Percentiles rank a stretch among this genome's conserved stretches.
Evolutionary conservation across 2,329 filamentous ascomycete genomes (phyloP).

Genomic region (Gyromitra esculenta): DNA sequence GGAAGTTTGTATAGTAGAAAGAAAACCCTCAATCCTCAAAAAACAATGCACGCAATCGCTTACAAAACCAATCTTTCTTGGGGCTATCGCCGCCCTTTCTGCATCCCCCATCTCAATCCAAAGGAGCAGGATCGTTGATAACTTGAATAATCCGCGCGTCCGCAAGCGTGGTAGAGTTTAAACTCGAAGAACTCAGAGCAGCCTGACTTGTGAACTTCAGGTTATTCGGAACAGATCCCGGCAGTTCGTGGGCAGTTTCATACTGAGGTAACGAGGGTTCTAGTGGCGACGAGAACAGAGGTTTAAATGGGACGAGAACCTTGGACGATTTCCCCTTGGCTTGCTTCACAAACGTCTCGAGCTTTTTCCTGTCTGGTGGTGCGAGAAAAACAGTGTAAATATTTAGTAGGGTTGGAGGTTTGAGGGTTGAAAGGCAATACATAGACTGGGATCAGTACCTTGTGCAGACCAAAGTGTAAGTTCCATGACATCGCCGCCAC

Average conservation of each 20-base stretch:
- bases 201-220: slow-evolving; percentile 6
- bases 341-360: slow-evolving; percentile 27
- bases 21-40: not conserved
- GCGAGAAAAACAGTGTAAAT: too few species aligned
- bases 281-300: not conserved
- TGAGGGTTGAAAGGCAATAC: too few species aligned
- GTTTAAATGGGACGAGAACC: not conserved
- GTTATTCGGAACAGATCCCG: not conserved
- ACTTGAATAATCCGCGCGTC: slow-evolving; percentile 16
- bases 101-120: not conserved
- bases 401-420: too few species aligned
- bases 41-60: not conserved
- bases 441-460: not conserved
- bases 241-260: not conserved
- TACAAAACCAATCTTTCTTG: too few species aligned
- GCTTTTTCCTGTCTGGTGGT: slow-evolving; percentile 4
- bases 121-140: not conserved
- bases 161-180: slow-evolving; percentile 2
- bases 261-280: not conserved
- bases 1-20: not conserved
- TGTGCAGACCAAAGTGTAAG: slow-evolving; percentile 33
- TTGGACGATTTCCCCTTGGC: slow-evolving; percentile 30
- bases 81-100: not conserved
- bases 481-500: slow-evolving; percentile 26
- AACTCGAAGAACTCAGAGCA: slow-evolving; percentile 19